Evolutionary conservation across 495 filamentous ascomycete genomes (phyloP).

Genomic region (Aspergillus incahuasiensis): DNA sequence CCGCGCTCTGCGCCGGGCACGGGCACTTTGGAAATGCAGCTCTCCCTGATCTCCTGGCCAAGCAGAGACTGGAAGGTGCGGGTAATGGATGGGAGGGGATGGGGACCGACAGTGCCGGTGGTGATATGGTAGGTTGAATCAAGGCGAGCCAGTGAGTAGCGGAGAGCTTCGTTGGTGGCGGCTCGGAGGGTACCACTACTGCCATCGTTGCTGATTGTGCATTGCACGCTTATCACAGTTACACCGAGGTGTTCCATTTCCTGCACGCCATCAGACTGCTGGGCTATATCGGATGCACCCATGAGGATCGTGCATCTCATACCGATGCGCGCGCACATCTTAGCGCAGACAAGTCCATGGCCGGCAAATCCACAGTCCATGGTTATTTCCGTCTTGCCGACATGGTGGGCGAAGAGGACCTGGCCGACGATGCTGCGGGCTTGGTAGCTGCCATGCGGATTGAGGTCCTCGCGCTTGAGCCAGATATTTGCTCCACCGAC

Average conservation of each 20-base stretch:
- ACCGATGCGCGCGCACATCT: constrained; percentile 28
- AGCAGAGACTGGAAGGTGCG: constrained; percentile 33
- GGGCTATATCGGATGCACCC: constrained; percentile 27
- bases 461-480: constrained; percentile 32
- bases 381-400: constrained; percentile 29
- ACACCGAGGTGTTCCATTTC: constrained; percentile 31
- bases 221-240: constrained; percentile 22
- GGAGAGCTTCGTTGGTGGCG: constrained; percentile 31
- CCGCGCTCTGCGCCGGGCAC: too few relatives aligned
- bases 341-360: constrained; percentile 30
- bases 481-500: constrained; percentile 30
- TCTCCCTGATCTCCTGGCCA: constrained; percentile 32
- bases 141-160: constrained; percentile 29
- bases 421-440: constrained; percentile 32
- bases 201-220: constrained; percentile 1
- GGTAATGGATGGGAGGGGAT: constrained; percentile 26
- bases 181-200: constrained; percentile 23
- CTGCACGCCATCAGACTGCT: constrained; percentile 25
- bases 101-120: constrained; percentile 30
- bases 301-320: constrained; percentile 30
- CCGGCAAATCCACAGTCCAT: constrained; percentile 32
- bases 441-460: constrained; percentile 28
- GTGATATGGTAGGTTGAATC: constrained; percentile 31
- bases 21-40: not conserved
- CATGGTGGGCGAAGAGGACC: constrained; percentile 27